Conservation (phyloP, 192 early-diverging fungal species). For the Backusella westeae region DNA sequence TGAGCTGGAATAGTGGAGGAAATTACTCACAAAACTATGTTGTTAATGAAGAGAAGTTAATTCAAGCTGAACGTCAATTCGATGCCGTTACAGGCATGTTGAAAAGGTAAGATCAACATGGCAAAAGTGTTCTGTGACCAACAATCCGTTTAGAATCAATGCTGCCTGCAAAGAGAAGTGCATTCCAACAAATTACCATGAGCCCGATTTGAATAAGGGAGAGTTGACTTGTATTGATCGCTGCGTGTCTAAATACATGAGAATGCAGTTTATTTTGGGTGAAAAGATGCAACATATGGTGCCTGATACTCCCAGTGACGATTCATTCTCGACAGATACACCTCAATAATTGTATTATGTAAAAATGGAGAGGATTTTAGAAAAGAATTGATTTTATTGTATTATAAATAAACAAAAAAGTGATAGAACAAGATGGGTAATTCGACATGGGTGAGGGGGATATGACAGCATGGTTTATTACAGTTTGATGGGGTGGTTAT, state of each 20-base stretch:
- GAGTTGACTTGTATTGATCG: conserved; percentile 90
- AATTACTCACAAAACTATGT: conserved; percentile 31
- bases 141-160: conserved; percentile 48
- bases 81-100: conserved; percentile 30
- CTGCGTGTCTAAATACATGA: conserved; percentile 86
- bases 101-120: conserved; percentile 22
- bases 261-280: conserved; percentile 72
- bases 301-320: not conserved
- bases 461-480: not conserved
- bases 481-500: not conserved
- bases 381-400: not conserved
- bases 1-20: conserved; percentile 19
- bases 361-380: not conserved
- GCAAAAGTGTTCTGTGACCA: no score
- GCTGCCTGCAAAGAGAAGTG: conserved; percentile 86
- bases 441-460: not conserved
- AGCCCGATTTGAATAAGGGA: conserved; percentile 84
- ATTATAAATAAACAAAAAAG: conserved; percentile 1
- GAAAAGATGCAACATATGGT: conserved; percentile 65
- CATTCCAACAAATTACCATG: conserved; percentile 75
- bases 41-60: conserved; percentile 28
- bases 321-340: conserved; percentile 5
- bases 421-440: not conserved
- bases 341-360: not conserved
- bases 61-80: conserved; percentile 28